Percentiles rank a stretch among this genome's conserved stretches.
Evolutionary conservation across 805 yeast genomes (phyloP).

Genomic region (Suhomyces canberraensis): DNA sequence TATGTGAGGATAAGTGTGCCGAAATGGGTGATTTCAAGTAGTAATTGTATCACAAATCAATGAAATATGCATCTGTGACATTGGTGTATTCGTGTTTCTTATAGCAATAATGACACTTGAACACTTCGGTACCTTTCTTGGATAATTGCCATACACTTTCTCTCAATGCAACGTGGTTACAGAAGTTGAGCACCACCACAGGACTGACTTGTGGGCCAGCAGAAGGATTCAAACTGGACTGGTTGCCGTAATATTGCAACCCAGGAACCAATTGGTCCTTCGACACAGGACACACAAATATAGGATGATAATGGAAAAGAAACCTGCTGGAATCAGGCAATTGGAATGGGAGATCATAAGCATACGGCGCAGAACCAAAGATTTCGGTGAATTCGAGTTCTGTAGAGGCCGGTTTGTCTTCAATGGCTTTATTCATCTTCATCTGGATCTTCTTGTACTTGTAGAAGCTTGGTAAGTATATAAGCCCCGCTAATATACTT

Average conservation of each 20-base stretch:
- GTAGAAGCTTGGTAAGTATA: constrained; percentile 41
- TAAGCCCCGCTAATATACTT: constrained; percentile 36
- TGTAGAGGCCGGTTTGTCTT: constrained; percentile 1
- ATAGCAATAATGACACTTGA: constrained; percentile 46
- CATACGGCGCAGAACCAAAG: constrained; percentile 12
- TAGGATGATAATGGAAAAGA: constrained; percentile 41
- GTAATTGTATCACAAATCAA: constrained; percentile 33
- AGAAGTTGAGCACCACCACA: constrained; percentile 40
- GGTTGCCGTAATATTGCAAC: constrained; percentile 10
- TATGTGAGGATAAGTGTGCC: too few species aligned
- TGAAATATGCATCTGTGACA: constrained; percentile 39
- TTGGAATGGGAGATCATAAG: constrained; percentile 39
- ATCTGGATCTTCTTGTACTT: constrained; percentile 37
- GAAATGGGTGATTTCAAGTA: too few species aligned
- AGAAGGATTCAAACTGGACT: constrained; percentile 5
- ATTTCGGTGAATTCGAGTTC: background rate
- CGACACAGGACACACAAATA: constrained; percentile 45
- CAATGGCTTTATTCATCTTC: constrained; percentile 15
- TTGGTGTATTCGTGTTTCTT: constrained; percentile 40
- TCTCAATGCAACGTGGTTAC: constrained; percentile 39
- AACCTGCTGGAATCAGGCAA: constrained; percentile 38
- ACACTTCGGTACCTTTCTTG: constrained; percentile 35
- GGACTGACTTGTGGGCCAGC: constrained; percentile 22
- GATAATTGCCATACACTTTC: constrained; percentile 42
- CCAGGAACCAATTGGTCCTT: constrained; percentile 42